Base-by-base conservation (phyloP, 2,329 filamentous ascomycete genomes). In the Sporothrix humicola region DNA sequence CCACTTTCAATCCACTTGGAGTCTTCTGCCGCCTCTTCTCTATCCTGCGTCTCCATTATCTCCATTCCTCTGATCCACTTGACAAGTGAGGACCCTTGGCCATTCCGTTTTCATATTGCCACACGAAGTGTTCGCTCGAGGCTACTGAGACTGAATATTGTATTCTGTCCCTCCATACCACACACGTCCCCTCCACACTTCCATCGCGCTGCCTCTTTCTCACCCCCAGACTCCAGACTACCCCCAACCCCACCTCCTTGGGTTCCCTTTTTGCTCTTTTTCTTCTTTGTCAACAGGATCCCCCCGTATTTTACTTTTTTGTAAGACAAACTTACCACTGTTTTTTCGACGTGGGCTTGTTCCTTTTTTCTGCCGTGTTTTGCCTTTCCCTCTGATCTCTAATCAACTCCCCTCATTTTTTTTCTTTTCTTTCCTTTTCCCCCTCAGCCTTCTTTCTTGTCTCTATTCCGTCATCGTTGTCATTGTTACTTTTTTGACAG, bases 101-200 rank as follows among this genome's bases (percentile, higher is more conserved):
- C 59, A 65, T 65, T 65, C 59, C 42, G 37, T 46, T 46, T 65
- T 65, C 59, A 65, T 65, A 23, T 65, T 65, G 37, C 59, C 37
- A 65, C n/a, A 10, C 15, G 31, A 42, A 20, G 58, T 26, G 52
- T 26, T 5, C 52, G 5, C n/a, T 12, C 52, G 8, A 23, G 9
- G 10, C 20, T 20, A 7, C 31, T 26, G 31, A 37, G 31, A 37
- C 31, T 37, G 31, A 37, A 37, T 37, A 37, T 9, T 54, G n/a
- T 10, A 2, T 54, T 10, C 56, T 63, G 12, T 44, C 37, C 31
- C 26, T 17, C 58, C 31, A 63, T 63, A 44, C 58, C 58, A 63
- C 37, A 63, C 7, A 37, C 17, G 23, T 15, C 37, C 42, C 42
- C 61, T 66, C 61, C 61, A 66, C 61, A 66, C 42, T 65, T 37